Base-by-base conservation (phyloP, 164 flowering plant species). In the Liquidambar formosana region DNA sequence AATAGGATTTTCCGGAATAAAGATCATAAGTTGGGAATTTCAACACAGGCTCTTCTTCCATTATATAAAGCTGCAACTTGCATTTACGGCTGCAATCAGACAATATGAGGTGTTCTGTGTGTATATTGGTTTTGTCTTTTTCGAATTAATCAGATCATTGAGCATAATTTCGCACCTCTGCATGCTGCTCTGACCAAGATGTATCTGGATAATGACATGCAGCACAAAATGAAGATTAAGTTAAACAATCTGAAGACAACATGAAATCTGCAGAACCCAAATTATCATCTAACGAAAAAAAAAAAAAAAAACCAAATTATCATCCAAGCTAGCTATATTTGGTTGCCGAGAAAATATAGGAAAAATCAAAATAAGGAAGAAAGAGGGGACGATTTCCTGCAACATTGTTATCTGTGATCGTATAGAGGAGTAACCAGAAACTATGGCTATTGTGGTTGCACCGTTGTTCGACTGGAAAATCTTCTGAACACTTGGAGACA, bases 111-210 rank as follows among this genome's bases (percentile, higher is more conserved):
- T 13, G 49, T n/a, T n/a, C n/a, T n/a, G n/a, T n/a, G n/a, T n/a
- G n/a, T 72, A 95, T 88, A 77, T 90, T 95, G 69, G 84, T 57
- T 95, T 95, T 71, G 86, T 89, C 77, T 98, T 86, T 78, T 95
- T 95, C 16, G 99, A 93, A 82, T 86, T 90, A 74, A 93, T 93
- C 56, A 95, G 75, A 82, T 95, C 99, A 88, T 93, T 95, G 22
- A 95, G 92, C 99, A 95, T 95, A 69, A 95, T 93, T 81, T 95
- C 99, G 83, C 99, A 95, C 67, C 67, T 86, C 70, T 91, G 99
- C 97, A 93, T 87, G 84, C 95, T 91, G 80, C 92, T 87, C 81
- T 95, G 98, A 75, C 99, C 99, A 79, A 95, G 93, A 82, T 93
- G 99, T 75, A 95, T 90, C 99, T 93, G 74, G 46, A 74, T 61